A percentile compares a stretch with the other conserved stretches of the same genome.
Evolutionary conservation across 345 rosid species (phyloP).

Genomic region (Camelina neglecta): DNA sequence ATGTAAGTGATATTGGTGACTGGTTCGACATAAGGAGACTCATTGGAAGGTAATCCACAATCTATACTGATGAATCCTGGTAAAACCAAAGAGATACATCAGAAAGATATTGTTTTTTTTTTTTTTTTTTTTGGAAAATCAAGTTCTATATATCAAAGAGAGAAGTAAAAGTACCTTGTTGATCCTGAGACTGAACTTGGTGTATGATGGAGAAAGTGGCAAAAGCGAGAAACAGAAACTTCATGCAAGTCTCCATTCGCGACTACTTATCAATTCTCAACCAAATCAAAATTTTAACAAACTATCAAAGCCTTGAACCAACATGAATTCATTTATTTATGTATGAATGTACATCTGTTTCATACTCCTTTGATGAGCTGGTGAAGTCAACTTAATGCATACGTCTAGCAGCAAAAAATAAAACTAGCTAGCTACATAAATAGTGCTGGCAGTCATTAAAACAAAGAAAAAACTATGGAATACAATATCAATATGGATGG

Average conservation of each 20-base stretch:
- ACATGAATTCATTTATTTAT: not conserved
- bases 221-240: not conserved
- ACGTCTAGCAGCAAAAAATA: not conserved
- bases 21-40: conserved; percentile 27
- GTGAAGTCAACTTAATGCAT: not conserved
- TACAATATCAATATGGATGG: too few relatives aligned
- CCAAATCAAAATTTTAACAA: not conserved
- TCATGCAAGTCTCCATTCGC: not conserved
- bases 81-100: not conserved
- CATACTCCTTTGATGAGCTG: too few relatives aligned
- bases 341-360: not conserved
- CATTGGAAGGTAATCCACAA: conserved; percentile 43
- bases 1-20: conserved; percentile 27
- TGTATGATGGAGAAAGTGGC: not conserved
- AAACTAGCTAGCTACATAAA: too few relatives aligned
- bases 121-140: too few relatives aligned
- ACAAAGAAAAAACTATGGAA: too few relatives aligned
- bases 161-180: conserved; percentile 24
- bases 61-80: conserved; percentile 53
- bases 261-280: not conserved
- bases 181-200: conserved; percentile 36
- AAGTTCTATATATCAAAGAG: too few relatives aligned
- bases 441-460: too few relatives aligned
- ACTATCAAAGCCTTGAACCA: not conserved
- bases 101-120: too few relatives aligned